Evolutionary conservation across 2,329 filamentous ascomycete genomes (phyloP).

Genomic region (Alternaria triticimaculans): DNA sequence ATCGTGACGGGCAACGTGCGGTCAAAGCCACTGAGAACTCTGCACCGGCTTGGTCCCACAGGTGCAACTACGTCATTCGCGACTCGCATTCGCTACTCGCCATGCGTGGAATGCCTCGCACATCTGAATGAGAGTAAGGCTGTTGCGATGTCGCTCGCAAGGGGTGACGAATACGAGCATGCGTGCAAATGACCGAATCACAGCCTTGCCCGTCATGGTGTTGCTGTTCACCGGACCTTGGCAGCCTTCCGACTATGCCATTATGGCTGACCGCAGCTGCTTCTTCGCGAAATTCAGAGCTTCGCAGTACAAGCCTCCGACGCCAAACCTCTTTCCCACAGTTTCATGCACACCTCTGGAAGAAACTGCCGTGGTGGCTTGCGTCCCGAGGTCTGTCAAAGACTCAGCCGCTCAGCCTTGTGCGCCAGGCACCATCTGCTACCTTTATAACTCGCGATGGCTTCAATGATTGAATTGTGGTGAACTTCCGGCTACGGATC

Average conservation of each 20-base stretch:
- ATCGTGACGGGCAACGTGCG: constrained; percentile 11
- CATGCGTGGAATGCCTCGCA: background rate
- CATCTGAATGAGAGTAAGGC: background rate
- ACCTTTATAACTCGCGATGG: background rate
- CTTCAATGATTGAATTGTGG: background rate
- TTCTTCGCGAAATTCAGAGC: background rate
- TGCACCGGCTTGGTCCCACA: background rate
- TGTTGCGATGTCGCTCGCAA: background rate
- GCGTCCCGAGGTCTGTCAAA: background rate
- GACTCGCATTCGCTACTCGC: background rate
- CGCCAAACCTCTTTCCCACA: background rate
- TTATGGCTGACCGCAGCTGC: constrained; percentile 5
- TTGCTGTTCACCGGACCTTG: constrained; percentile 25
- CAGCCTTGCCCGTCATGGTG: background rate
- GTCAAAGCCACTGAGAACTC: background rate
- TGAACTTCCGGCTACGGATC: background rate
- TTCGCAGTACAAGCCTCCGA: constrained; percentile 1
- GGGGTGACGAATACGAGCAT: background rate
- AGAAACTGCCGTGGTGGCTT: background rate
- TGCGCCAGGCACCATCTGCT: background rate
- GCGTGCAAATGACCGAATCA: background rate
- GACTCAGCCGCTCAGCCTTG: background rate
- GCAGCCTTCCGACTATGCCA: background rate
- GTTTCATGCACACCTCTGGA: background rate
- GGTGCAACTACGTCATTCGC: constrained; percentile 4